Evolutionary conservation across 108 stramenopile species (phyloP).

Genomic region (Skeletonema costatum): DNA sequence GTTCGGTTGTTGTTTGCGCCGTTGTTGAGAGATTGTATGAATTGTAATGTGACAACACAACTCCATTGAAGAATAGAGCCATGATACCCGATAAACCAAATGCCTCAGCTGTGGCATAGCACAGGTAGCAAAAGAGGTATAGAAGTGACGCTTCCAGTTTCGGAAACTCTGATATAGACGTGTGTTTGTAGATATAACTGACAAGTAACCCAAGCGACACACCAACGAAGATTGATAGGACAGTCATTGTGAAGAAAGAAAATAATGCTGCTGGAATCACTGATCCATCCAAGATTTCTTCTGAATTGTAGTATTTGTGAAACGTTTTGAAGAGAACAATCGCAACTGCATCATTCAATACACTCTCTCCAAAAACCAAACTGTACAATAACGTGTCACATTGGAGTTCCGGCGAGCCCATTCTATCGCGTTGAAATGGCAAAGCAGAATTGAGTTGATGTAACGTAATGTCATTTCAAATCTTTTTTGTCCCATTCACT

Average conservation of each 20-base stretch:
- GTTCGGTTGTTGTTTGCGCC: slow-evolving; percentile 87
- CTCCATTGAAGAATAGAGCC: slow-evolving; percentile 95
- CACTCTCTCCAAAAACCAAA: slow-evolving; percentile 96
- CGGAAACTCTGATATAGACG: slow-evolving; percentile 82
- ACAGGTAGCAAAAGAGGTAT: slow-evolving; percentile 94
- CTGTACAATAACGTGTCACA: slow-evolving; percentile 94
- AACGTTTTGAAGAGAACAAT: slow-evolving; percentile 97
- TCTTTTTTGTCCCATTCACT: slow-evolving; percentile 42
- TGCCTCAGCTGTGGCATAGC: slow-evolving; percentile 92
- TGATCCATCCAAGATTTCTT: slow-evolving; percentile 59
- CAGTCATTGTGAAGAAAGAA: slow-evolving; percentile 64
- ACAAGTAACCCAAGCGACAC: slow-evolving; percentile 85
- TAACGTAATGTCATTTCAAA: neutral
- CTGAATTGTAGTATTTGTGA: slow-evolving; percentile 78
- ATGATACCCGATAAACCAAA: slow-evolving; percentile 92
- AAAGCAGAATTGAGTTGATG: neutral
- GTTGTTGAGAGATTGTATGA: slow-evolving; percentile 89
- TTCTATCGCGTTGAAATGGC: neutral
- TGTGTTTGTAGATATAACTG: slow-evolving; percentile 89
- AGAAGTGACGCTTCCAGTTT: slow-evolving; percentile 93
- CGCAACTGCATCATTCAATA: slow-evolving; percentile 98
- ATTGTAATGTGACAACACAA: slow-evolving; percentile 94
- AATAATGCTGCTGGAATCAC: slow-evolving; percentile 75
- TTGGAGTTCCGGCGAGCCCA: slow-evolving; percentile 78
- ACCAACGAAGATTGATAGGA: slow-evolving; percentile 81